Conservation (phyloP, 257 asterid species). For the Przewalskia tangutica region DNA sequence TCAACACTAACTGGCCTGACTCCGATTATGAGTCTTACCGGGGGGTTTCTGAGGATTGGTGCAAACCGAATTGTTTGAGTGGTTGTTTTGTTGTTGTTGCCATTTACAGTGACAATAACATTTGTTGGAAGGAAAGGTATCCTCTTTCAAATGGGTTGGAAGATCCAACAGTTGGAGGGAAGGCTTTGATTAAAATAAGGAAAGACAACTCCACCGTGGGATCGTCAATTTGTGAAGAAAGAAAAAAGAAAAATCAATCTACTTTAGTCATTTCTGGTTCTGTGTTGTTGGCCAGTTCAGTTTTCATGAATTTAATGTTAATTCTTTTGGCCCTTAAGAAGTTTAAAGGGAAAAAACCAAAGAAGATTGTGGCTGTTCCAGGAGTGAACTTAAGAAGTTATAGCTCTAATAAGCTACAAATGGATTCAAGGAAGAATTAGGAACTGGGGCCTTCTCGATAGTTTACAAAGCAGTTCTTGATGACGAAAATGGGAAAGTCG, state of each 20-base stretch:
- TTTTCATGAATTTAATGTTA: background rate
- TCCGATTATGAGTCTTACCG: conserved; percentile 11
- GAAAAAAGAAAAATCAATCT: background rate
- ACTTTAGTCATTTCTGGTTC: background rate
- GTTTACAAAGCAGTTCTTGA: background rate
- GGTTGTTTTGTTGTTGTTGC: conserved; percentile 53
- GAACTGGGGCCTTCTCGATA: background rate
- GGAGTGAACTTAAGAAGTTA: background rate
- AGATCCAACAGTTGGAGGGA: background rate
- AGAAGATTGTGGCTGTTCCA: background rate
- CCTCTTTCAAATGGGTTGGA: conserved; percentile 53
- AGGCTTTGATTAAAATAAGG: conserved; percentile 35
- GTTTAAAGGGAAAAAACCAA: background rate
- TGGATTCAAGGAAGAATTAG: background rate
- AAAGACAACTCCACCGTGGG: background rate
- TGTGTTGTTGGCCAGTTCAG: background rate
- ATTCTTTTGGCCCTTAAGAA: background rate
- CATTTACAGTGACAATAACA: conserved; percentile 1
- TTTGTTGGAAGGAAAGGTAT: conserved; percentile 62
- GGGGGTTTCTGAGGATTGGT: conserved; percentile 22
- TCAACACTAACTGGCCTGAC: conserved; percentile 4
- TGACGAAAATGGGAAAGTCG: background rate
- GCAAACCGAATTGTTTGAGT: conserved; percentile 28
- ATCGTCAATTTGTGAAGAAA: background rate
- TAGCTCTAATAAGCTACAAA: background rate